Evolutionary conservation across 2,329 filamentous ascomycete species (phyloP), one percentile per base, ranked within the genome.

Genomic region (Phyllosticta citriasiana): DNA sequence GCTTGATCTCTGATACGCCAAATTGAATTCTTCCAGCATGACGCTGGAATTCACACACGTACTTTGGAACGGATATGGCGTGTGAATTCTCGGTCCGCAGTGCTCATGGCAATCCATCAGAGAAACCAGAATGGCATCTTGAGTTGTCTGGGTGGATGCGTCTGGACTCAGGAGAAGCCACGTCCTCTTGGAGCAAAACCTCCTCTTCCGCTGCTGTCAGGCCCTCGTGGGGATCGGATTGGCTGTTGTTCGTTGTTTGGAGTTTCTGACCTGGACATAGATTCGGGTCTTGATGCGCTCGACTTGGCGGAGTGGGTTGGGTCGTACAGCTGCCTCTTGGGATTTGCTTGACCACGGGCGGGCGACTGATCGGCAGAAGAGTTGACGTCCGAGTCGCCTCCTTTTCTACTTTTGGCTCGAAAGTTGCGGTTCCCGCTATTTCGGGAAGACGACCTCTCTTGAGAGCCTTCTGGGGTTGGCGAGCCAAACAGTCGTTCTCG

Each of bases 401-500:
- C 72, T 40, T 40, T 40, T 58, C 71, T 69, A 24, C 70, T 72
- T 57, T 72, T 76, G n/a, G 73, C 73, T 64, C 71, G 66, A 19
- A 65, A 65, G 6, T 67, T 59, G 61, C 70, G 70, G 63, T 64
- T 70, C 19, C 60, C 60, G 24, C 57, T 51, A 33, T 53, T 56
- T 24, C 60, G 60, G 16, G 53, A 59, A 40, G 72, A 73, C 19
- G 72, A 70, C 27, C 64, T 64, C n/a, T 69, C 71, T 55, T 69
- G 68, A 40, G 70, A 74, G 63, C 66, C 69, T 60, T 69, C 73
- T 30, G 72, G 69, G 4, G 66, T 64, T 19, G 74, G 64, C 24
- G 83, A 84, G 22, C 91, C 91, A 73, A 97, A 93, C 60, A 97
- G 87, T 71, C 91, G 88, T 67, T 93, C 90, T 30, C 93, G 83